A percentile compares a stretch with the other conserved stretches of the same genome.
Conservation (phyloP, 768 basidiomycete genomes). For the Suillus ampliporus region DNA sequence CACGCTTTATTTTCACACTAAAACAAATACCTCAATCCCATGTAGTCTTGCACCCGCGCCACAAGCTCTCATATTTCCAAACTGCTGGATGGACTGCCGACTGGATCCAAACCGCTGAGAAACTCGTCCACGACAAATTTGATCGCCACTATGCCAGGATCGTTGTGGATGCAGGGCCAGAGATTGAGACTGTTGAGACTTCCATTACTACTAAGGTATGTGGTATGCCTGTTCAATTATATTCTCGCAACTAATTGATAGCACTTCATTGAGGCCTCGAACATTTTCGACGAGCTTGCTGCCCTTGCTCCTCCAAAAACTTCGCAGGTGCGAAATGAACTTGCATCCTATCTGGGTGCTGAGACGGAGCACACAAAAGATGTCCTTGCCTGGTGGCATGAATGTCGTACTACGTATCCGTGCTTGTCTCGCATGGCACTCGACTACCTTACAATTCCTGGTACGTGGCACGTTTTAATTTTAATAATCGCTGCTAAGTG, state of each 20-base stretch:
- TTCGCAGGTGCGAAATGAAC: slow-evolving; percentile 23
- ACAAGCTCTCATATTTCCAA: slow-evolving; percentile 43
- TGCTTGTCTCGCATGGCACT: slow-evolving; percentile 39
- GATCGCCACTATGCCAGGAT: slow-evolving; percentile 8
- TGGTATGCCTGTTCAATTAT: neutral
- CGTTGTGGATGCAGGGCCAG: neutral
- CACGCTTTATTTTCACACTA: too few relatives aligned
- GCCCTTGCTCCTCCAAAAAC: slow-evolving; percentile 1
- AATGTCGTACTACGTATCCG: slow-evolving; percentile 27
- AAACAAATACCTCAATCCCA: neutral
- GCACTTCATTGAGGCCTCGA: neutral
- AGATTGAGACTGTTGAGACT: neutral
- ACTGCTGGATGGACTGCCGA: slow-evolving; percentile 28
- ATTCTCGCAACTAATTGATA: neutral
- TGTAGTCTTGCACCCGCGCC: slow-evolving; percentile 40
- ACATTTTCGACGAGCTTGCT: neutral
- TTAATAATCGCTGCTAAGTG: slow-evolving; percentile 14
- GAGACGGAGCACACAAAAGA: slow-evolving; percentile 30
- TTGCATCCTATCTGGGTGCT: slow-evolving; percentile 35
- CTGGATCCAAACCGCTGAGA: slow-evolving; percentile 36
- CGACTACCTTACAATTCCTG: slow-evolving; percentile 39
- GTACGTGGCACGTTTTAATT: slow-evolving; percentile 26
- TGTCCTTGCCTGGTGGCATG: slow-evolving; percentile 38
- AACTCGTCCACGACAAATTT: slow-evolving; percentile 27
- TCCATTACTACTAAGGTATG: neutral